Conservation (phyloP, 1,284 basidiomycete species). For the Tilletia walkeri region DNA sequence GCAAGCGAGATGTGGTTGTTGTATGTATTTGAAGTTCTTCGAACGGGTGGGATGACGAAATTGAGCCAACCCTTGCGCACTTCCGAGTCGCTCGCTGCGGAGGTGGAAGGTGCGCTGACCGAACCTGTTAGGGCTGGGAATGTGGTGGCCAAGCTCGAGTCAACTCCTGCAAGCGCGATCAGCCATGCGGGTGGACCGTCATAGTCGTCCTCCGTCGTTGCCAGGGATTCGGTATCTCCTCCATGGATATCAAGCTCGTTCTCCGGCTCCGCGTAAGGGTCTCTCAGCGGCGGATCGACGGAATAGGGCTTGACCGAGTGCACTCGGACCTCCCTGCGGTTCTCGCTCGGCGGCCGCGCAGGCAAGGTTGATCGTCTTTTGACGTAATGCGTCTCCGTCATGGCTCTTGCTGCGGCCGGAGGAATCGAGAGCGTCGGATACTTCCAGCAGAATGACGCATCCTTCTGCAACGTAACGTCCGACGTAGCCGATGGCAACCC, state of each 20-base stretch:
- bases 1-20: background rate
- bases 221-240: background rate
- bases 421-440: slow-evolving; percentile 22
- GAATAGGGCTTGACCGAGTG: too few species aligned
- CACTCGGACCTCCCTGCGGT: background rate
- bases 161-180: background rate
- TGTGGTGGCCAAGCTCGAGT: background rate
- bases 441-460: slow-evolving; percentile 21
- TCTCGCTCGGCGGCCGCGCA: background rate
- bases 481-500: slow-evolving; percentile 4
- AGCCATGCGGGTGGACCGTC: slow-evolving; percentile 7
- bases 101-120: background rate
- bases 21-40: background rate
- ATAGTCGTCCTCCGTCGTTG: slow-evolving; percentile 9
- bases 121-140: background rate
- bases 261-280: background rate
- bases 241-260: background rate
- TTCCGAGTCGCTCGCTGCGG: slow-evolving; percentile 10
- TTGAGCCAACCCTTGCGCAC: slow-evolving; percentile 10
- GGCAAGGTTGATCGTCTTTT: slow-evolving; percentile 19
- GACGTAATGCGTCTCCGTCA: slow-evolving; percentile 20
- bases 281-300: background rate
- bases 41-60: slow-evolving; percentile 12
- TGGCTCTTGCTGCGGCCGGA: slow-evolving; percentile 20
- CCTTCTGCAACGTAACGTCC: slow-evolving; percentile 10